phyloP scores from a whole-genome alignment of 1,139 yeast species.

The Suhomyces kunorum region DNA sequence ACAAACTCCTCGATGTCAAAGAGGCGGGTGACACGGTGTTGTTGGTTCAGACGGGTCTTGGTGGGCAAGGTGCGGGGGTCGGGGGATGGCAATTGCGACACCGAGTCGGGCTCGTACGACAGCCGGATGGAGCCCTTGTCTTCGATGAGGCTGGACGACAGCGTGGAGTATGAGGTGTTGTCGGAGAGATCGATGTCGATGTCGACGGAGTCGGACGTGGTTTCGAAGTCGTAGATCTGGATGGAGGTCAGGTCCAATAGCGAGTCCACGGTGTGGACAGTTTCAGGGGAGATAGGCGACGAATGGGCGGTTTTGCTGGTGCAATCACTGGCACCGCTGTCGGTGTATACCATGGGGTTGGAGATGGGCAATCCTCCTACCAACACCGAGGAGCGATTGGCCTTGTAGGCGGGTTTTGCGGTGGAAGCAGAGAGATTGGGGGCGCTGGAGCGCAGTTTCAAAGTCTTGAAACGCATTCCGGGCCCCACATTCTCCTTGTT shows the following conservation, averaged over 20 bases:
- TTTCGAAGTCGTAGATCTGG: conserved; percentile 23
- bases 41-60: conserved; percentile 12
- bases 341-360: conserved; percentile 10
- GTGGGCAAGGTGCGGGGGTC: neutral
- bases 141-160: conserved; percentile 2
- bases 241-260: conserved; percentile 27
- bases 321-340: neutral
- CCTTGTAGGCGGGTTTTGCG: conserved; percentile 8
- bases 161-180: conserved; percentile 5
- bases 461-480: conserved; percentile 12
- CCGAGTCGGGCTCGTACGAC: neutral
- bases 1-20: conserved; percentile 28
- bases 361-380: conserved; percentile 10
- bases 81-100: neutral
- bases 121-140: conserved; percentile 1
- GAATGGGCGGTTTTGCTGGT: conserved; percentile 3
- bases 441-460: conserved; percentile 28
- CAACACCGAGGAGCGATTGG: conserved; percentile 11
- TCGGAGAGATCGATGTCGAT: conserved; percentile 13
- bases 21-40: conserved; percentile 28
- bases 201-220: conserved; percentile 8
- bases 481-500: conserved; percentile 13
- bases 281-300: conserved; percentile 16
- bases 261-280: conserved; percentile 21
- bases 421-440: conserved; percentile 21